Conservation (phyloP, 1,284 basidiomycete genomes). For the Pholiota adiposa region DNA sequence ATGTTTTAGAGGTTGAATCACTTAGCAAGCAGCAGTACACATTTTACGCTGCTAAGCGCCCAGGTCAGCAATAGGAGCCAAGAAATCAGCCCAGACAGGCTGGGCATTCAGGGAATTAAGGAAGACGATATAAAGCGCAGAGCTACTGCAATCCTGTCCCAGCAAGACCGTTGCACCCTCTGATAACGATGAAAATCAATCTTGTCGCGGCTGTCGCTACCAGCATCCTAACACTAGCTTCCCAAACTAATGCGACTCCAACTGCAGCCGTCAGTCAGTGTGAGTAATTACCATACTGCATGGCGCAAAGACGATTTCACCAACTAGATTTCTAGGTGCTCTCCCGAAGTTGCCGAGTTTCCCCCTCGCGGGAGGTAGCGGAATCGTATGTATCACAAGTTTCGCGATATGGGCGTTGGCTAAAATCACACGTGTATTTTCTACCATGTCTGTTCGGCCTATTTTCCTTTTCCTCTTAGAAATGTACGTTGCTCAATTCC, state of each 20-base stretch:
- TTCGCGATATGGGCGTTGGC: no score
- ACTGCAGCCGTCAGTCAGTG: background rate
- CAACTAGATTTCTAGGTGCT: background rate
- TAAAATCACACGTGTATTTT: no score
- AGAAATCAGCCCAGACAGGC: background rate
- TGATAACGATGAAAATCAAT: background rate
- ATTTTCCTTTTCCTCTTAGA: background rate
- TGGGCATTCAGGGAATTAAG: background rate
- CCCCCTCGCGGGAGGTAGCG: constrained; percentile 5
- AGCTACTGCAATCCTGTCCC: background rate
- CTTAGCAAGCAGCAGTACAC: no score
- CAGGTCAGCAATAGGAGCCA: no score
- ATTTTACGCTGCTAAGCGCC: no score
- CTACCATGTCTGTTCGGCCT: no score
- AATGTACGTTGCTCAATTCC: background rate
- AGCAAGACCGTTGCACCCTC: background rate
- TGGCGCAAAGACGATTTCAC: background rate
- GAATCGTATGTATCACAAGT: background rate
- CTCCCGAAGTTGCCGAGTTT: no score
- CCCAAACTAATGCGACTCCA: background rate
- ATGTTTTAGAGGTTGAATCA: no score
- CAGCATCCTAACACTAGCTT: background rate
- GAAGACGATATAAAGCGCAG: background rate
- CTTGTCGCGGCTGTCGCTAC: background rate
- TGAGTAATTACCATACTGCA: background rate